Evolutionary conservation across 1,284 basidiomycete species (phyloP), one percentile per base, ranked within the genome.

Genomic region (Agroathelia rolfsii): DNA sequence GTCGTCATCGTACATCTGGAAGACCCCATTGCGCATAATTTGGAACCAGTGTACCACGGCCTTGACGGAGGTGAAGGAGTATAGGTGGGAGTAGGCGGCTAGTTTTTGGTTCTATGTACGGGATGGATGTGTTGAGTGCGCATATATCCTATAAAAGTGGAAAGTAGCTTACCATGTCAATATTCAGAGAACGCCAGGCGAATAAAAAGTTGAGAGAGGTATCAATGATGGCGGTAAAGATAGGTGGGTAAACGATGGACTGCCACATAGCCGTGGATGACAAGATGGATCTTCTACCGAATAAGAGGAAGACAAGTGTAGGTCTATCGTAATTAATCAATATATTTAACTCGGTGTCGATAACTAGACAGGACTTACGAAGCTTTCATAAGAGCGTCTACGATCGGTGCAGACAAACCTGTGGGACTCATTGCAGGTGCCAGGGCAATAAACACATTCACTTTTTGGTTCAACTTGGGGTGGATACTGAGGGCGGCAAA

Each of bases 1-100:
- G 35, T 85, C 80, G 52, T 87, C 83, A 51, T 87, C 84, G 55
- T 79, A 86, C 82, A 86, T 85, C 51, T 79, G 70, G 57, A 86
- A 84, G 19, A 71, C 64, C 10, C 64, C 71, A 47, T 74, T 78
- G 36, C 83, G 75, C 83, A 86, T 85, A 53, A 86, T 85, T 54
- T 86, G 82, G 62, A 86, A 87, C 83, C 83, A 87, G 51, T 87
- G 83, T 23, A 87, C 83, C 47, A 87, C 77, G 3, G 81, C 74
- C 52, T 86, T 87, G 48, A 79, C 76, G 26, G 76, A 79, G 2
- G 81, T 70, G 42, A 74, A 80, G 21, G 78, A 82, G 58, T 84
- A 87, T 6, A 87, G 62, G 51, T 87, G 83, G 9, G 83, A 66
- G 49, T 81, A 86, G 0, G 82, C 83, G 0, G 81, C 82, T 30